Percentiles rank a stretch among this genome's conserved stretches.
These are phyloP conservation scores for Trichoderma sp. DNA, from an alignment of 2,329 filamentous ascomycete genomes.

Conservation along the genomic window DNA sequence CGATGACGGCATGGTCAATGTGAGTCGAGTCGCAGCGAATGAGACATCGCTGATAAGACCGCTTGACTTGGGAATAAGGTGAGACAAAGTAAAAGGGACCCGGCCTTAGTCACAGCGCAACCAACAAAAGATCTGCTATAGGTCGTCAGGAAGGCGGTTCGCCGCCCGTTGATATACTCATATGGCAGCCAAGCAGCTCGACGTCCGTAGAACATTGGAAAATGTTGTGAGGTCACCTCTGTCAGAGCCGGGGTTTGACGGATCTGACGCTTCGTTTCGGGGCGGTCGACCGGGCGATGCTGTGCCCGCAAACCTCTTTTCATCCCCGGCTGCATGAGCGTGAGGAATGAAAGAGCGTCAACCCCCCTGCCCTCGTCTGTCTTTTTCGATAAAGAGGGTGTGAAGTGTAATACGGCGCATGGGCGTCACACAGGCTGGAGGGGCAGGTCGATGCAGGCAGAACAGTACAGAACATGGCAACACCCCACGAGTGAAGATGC, in stretches of 20 bases:
- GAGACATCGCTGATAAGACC: constrained; percentile 9
- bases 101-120: neutral
- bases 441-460: constrained; percentile 1
- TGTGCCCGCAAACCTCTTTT: constrained; percentile 14
- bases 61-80: constrained; percentile 11
- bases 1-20: constrained; percentile 11
- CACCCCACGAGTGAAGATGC: constrained; percentile 8
- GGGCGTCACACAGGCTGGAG: constrained; percentile 5
- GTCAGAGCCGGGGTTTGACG: constrained; percentile 7
- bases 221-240: neutral
- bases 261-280: constrained; percentile 2
- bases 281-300: constrained; percentile 12
- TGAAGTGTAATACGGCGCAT: constrained; percentile 17
- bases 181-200: no score
- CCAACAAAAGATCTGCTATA: neutral
- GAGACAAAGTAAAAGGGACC: constrained; percentile 20
- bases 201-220: neutral
- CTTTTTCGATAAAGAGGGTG: constrained; percentile 20
- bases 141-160: neutral
- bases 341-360: neutral
- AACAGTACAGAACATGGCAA: neutral
- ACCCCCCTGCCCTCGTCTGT: neutral
- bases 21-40: constrained; percentile 5
- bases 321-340: neutral
- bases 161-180: neutral